Percentiles rank a stretch among this genome's conserved stretches.
Evolutionary conservation across 306 rosid genomes (phyloP).

Genomic region (Cucurbita moschata): DNA sequence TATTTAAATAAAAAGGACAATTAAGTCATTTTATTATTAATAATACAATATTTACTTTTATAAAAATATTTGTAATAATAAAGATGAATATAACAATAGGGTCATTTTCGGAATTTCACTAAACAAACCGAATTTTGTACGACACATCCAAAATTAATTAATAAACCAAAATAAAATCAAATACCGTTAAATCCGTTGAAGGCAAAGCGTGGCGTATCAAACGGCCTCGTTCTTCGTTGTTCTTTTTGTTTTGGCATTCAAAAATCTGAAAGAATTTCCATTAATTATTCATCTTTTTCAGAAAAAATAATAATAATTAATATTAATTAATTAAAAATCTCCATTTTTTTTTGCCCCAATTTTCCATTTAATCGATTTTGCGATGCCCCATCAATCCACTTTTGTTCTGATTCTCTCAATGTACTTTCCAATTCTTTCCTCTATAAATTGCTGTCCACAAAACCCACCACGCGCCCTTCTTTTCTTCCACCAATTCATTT

Average conservation of each 20-base stretch:
- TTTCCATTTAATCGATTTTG: too few species aligned
- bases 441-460: conserved; percentile 14
- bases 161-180: neutral
- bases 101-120: too few species aligned
- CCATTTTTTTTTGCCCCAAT: too few species aligned
- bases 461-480: neutral
- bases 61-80: too few species aligned
- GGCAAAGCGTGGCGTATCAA: conserved; percentile 1
- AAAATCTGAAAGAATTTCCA: neutral
- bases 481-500: conserved; percentile 3
- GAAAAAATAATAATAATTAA: too few species aligned
- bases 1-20: too few species aligned
- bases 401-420: neutral
- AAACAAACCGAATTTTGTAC: neutral
- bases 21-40: too few species aligned
- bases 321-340: too few species aligned
- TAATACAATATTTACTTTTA: too few species aligned
- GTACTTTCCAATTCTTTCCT: neutral
- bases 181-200: conserved; percentile 20
- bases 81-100: too few species aligned
- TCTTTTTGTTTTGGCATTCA: neutral
- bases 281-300: neutral
- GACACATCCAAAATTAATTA: neutral
- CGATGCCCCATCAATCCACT: too few species aligned
- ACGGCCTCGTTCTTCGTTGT: neutral